Percentiles rank a stretch among this genome's conserved stretches.
Evolutionary conservation across 768 basidiomycete species (phyloP).

Genomic region (Russula lepida): DNA sequence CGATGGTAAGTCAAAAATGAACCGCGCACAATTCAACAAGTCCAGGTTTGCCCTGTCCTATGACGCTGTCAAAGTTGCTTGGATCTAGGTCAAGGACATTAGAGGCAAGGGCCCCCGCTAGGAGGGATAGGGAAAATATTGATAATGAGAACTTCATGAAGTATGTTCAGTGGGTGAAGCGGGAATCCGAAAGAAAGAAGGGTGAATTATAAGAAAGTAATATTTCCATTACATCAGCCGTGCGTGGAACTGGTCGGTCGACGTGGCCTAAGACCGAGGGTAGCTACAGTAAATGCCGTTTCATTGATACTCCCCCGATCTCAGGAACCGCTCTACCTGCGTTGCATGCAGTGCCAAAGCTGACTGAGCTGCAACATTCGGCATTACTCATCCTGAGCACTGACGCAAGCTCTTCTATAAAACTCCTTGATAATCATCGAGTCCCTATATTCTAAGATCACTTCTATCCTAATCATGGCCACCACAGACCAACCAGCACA

Average conservation of each 20-base stretch:
- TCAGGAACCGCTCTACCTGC: too few species aligned
- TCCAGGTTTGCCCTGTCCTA: conserved; percentile 76
- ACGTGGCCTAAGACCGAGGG: too few species aligned
- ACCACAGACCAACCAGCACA: conserved; percentile 1
- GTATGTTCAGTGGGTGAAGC: conserved; percentile 20
- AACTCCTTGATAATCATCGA: background rate
- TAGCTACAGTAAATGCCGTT: too few species aligned
- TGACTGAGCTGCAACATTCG: background rate
- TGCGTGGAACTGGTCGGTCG: background rate
- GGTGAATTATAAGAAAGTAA: background rate
- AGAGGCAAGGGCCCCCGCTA: conserved; percentile 55
- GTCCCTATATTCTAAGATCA: background rate
- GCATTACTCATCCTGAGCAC: background rate
- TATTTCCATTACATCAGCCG: conserved; percentile 10
- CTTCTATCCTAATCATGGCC: conserved; percentile 1
- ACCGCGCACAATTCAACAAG: conserved; percentile 82
- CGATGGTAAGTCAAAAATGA: background rate
- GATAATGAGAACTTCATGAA: conserved; percentile 52
- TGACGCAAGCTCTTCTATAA: background rate
- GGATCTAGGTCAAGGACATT: conserved; percentile 77
- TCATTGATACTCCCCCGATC: too few species aligned
- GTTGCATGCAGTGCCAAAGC: background rate
- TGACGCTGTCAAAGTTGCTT: conserved; percentile 61
- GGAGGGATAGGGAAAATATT: conserved; percentile 46
- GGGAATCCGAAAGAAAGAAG: background rate